A percentile compares a stretch with the other conserved stretches of the same genome.
Evolutionary conservation across 768 basidiomycete genomes (phyloP).

Genomic region (Rhizopogon vinicolor): DNA sequence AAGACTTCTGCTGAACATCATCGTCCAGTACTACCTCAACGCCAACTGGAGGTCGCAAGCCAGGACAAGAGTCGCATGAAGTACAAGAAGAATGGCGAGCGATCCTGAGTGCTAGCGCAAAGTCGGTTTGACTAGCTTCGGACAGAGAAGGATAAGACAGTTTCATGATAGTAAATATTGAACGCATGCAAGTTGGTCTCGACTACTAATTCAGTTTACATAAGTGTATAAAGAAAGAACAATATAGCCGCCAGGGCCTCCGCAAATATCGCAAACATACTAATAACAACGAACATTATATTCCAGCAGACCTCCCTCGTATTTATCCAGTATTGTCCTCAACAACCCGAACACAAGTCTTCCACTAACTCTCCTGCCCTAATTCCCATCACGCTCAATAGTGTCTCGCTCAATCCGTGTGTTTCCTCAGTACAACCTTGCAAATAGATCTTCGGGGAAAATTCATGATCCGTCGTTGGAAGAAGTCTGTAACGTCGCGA

Average conservation of each 20-base stretch:
- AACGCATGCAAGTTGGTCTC: background rate
- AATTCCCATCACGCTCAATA: constrained; percentile 40
- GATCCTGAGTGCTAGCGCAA: constrained; percentile 65
- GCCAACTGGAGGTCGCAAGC: constrained; percentile 60
- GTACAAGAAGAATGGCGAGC: constrained; percentile 77
- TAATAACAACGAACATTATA: too few relatives aligned
- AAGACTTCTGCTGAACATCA: constrained; percentile 36
- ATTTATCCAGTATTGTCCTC: background rate
- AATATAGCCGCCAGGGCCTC: too few relatives aligned
- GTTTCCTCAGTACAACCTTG: constrained; percentile 34
- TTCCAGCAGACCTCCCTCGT: too few relatives aligned
- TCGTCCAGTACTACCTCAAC: constrained; percentile 57
- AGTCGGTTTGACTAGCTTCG: constrained; percentile 41
- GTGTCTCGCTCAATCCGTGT: constrained; percentile 38
- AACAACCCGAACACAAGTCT: constrained; percentile 23
- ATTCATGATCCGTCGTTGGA: constrained; percentile 10
- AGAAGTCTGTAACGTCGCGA: constrained; percentile 40
- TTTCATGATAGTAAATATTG: constrained; percentile 40
- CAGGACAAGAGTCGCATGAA: constrained; percentile 59
- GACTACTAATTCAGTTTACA: too few relatives aligned
- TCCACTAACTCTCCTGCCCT: constrained; percentile 42
- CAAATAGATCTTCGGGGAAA: constrained; percentile 24
- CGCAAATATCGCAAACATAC: too few relatives aligned
- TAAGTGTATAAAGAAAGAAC: too few relatives aligned
- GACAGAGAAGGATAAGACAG: constrained; percentile 64